These are phyloP conservation scores for Magnusiomyces sp. DNA, from an alignment of 1,139 yeast species.

Conservation along the genomic window DNA sequence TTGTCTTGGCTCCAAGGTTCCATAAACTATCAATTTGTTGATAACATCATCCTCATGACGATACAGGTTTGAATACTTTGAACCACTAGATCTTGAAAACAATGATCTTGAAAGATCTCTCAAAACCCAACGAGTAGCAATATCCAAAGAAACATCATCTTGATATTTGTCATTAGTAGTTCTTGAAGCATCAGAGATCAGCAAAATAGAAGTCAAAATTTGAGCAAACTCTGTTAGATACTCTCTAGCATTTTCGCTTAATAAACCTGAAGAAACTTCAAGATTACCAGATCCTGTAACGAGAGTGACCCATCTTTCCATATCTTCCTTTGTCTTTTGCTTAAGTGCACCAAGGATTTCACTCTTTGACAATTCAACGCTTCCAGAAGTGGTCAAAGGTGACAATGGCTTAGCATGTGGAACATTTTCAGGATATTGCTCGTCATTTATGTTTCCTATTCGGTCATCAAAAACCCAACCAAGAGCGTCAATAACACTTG, in stretches of 20 bases:
- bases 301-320: conserved; percentile 5
- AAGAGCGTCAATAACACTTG: conserved; percentile 13
- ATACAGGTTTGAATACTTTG: background rate
- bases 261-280: conserved; percentile 13
- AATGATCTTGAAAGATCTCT: conserved; percentile 8
- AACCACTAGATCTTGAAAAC: background rate
- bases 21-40: conserved; percentile 15
- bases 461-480: conserved; percentile 12
- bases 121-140: conserved; percentile 17
- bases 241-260: conserved; percentile 17
- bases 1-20: background rate
- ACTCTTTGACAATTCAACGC: background rate
- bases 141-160: conserved; percentile 15
- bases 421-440: conserved; percentile 4
- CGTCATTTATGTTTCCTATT: background rate
- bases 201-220: conserved; percentile 17
- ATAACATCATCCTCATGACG: background rate
- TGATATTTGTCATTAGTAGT: conserved; percentile 6
- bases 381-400: background rate
- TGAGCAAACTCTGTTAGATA: conserved; percentile 21
- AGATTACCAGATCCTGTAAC: conserved; percentile 13
- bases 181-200: conserved; percentile 16
- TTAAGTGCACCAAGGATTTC: conserved; percentile 5
- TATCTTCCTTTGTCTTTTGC: conserved; percentile 4
- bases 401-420: background rate